Evolutionary conservation across 371 early-diverging fungal species (phyloP), one percentile per base, ranked within the genome.

Genomic region (Mortierella sp.): DNA sequence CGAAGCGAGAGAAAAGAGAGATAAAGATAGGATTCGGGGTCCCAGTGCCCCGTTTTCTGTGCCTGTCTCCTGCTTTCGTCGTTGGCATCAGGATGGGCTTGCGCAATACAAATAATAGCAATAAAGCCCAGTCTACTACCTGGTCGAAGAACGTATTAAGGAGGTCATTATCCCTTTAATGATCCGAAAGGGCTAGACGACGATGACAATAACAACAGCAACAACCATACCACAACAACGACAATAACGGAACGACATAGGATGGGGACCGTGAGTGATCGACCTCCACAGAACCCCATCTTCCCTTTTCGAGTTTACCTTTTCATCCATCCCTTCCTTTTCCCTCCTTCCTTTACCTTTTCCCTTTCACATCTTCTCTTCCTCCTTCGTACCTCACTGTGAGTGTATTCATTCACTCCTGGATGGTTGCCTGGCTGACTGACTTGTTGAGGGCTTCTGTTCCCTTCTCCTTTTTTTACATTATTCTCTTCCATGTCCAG

Each of bases 61-160:
- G 32, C 70, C 54, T 70, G 27, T 27, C 68, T 70, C 75, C 68
- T 75, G 65, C 74, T 70, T 70, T 74, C n/a, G 32, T 78, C 55
- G 27, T 46, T 48, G 27, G 35, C 14, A 63, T 27, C 27, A 35
- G 5, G 16, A 63, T 18, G 16, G 12, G 35, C 18, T 32, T 63
- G 18, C 6, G 32, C 58, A 56, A 27, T 27, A 51, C 51, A 51
- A 63, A 32, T 63, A 63, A 35, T 63, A 63, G 27, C 35, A 29
- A 60, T 60, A 60, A 32, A 18, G 63, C 35, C 63, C 63, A 35
- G 18, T 32, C 63, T 16, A 35, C 32, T 60, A 29, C 18, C 6
- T 60, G 1, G 27, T 60, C 27, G 14, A 14, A 29, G 18, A 32
- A 6, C 4, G 4, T n/a, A 58, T 11, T 24, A 8, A 63, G 63